Evolutionary conservation across 305 asterid genomes (phyloP).

Genomic region (Fraxinus ornus): DNA sequence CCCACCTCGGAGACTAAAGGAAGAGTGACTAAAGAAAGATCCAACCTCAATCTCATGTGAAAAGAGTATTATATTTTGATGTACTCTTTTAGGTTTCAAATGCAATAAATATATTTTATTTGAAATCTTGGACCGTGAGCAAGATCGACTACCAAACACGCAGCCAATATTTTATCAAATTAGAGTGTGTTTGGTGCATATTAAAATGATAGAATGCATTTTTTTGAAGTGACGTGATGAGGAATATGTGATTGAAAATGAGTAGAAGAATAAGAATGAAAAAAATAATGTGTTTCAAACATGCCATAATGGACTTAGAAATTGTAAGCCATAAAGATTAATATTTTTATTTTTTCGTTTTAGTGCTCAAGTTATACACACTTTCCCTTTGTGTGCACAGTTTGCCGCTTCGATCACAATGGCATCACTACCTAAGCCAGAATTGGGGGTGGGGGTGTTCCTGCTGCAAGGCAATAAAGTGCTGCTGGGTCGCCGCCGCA

Average conservation of each 20-base stretch:
- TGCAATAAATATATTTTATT: not conserved
- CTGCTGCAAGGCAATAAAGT: conserved; percentile 47
- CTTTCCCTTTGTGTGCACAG: not conserved
- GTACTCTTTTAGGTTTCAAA: not conserved
- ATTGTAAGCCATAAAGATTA: not conserved
- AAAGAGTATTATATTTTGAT: not conserved
- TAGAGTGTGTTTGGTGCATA: no score
- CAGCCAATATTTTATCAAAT: not conserved
- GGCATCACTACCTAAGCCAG: conserved; percentile 30
- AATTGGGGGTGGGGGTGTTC: conserved; percentile 57
- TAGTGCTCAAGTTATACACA: not conserved
- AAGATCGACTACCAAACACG: not conserved
- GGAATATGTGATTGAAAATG: no score
- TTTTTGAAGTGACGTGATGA: no score
- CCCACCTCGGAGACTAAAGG: not conserved
- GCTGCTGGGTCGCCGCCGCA: conserved; percentile 59
- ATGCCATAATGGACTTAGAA: not conserved
- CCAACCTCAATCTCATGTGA: not conserved
- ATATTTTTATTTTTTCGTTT: not conserved
- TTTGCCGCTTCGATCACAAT: not conserved
- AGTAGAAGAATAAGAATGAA: no score
- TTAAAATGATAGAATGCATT: no score
- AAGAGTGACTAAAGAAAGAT: not conserved
- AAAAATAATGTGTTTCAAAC: no score
- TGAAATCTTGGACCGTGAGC: not conserved